Evolutionary conservation across 23 red algal genomes (phyloP), one percentile per base, ranked within the genome.

Genomic region (Porphyridium purpureum): DNA sequence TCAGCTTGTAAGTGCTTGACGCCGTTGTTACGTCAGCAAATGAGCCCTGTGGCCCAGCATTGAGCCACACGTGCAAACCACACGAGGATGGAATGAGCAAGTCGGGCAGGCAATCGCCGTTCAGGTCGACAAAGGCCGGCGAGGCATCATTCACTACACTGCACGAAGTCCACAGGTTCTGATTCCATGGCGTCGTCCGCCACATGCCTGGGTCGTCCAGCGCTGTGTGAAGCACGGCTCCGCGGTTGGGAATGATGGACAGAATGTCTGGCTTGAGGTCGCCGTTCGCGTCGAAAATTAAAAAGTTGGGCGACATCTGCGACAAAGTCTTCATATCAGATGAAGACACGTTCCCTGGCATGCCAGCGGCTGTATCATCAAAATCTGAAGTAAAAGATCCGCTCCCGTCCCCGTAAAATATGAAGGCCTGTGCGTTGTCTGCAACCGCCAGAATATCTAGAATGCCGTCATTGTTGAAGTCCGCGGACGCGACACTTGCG

Each of bases 81-180:
- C 84, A 93, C 21, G 60, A 29, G 11, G 84, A 74, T 33, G 65
- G 59, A 30, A 98, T 4, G 11, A 84, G 56, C 35, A 98, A 63
- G 50, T 98, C 90, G 4, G 90, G 72, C 38, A 82, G 55, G 41
- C 90, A 98, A 33, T 98, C 90, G 49, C 90, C 90, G 51, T 98
- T 74, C 55, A 85, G 24, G 40, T 98, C 90, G 5, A 82, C 79
- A 40, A 83, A 94, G 8, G 70, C 67, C 7, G 70, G 40, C 26
- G 61, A 51, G 20, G 66, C 21, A 14, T 47, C 54, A 15, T 28
- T 22, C 0, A 26, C 15, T 23, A 59, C 33, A 55, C 49, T n/a
- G 28, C 26, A 34, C 59, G 34, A 0, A 24, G 26, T 67, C 38
- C 23, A 24, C 4, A 11, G 53, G 55, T 14, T 52, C 1, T 31